Conservation (phyloP, 768 basidiomycete genomes). For the Serendipita indica region DNA sequence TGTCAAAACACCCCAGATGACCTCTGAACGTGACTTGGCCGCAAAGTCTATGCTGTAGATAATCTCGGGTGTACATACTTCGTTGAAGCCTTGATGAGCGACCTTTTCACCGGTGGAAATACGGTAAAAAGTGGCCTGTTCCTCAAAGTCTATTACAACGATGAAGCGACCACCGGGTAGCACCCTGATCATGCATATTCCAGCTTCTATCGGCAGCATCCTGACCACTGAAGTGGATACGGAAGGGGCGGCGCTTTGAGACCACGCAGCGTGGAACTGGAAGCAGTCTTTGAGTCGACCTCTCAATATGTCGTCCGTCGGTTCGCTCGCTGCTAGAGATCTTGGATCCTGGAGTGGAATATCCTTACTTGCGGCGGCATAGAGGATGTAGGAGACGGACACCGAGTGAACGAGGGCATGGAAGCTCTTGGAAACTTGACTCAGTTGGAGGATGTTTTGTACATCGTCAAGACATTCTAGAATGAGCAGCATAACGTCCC, state of each 20-base stretch:
- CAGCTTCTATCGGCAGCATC: background rate
- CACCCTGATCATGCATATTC: background rate
- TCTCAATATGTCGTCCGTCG: background rate
- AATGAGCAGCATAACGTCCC: background rate
- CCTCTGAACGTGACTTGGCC: background rate
- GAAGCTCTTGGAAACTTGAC: background rate
- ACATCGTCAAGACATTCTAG: background rate
- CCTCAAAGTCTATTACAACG: background rate
- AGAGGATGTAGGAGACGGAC: background rate
- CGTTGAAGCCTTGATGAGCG: background rate
- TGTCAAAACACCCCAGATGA: slow-evolving; percentile 4
- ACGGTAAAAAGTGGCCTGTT: background rate
- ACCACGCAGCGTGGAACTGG: background rate
- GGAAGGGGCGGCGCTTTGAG: background rate
- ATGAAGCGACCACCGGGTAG: background rate
- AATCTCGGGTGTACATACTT: background rate
- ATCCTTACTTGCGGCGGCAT: background rate
- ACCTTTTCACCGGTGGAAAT: background rate
- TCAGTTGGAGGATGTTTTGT: background rate
- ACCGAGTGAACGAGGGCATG: background rate
- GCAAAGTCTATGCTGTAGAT: slow-evolving; percentile 7
- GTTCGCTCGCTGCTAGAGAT: background rate
- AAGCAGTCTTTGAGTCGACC: background rate
- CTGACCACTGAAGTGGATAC: background rate
- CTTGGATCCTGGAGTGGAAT: background rate